A percentile compares a stretch with the other conserved stretches of the same genome.
These are phyloP conservation scores for Coemansia linderi DNA, from an alignment of 371 early-diverging fungal species.

Conservation along the genomic window DNA sequence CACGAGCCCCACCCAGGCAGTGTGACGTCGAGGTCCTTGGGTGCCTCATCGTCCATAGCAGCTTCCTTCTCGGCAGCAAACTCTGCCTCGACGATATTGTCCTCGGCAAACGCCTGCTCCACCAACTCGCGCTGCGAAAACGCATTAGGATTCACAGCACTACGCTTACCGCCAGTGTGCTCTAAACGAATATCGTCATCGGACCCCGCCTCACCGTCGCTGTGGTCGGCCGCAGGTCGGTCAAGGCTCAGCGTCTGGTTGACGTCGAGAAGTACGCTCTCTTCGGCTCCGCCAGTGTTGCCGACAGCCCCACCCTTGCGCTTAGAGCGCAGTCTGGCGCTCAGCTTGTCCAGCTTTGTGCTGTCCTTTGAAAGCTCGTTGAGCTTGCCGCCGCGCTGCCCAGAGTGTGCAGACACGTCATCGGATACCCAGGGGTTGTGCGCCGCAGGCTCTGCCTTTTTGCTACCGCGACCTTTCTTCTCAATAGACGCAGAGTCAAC, in stretches of 20 bases:
- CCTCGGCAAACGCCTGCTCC: conserved; percentile 90
- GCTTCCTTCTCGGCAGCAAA: conserved; percentile 84
- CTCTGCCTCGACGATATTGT: conserved; percentile 76
- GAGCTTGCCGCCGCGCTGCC: conserved; percentile 57
- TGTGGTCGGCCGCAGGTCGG: conserved; percentile 24
- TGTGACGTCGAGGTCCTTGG: conserved; percentile 77
- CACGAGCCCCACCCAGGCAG: conserved; percentile 96
- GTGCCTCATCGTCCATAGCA: conserved; percentile 68
- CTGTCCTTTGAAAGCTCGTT: conserved; percentile 62
- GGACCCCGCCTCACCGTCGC: conserved; percentile 22
- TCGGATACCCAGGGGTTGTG: conserved; percentile 69
- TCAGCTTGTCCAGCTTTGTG: conserved; percentile 62
- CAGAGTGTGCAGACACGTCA: conserved; percentile 55
- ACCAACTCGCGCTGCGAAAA: conserved; percentile 86
- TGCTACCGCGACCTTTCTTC: conserved; percentile 22
- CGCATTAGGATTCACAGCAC: conserved; percentile 43
- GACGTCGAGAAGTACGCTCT: conserved; percentile 41
- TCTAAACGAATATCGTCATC: conserved; percentile 43
- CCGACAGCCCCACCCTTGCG: conserved; percentile 18
- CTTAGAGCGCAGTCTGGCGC: conserved; percentile 57
- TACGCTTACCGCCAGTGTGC: conserved; percentile 47
- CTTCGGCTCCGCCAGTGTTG: conserved; percentile 18
- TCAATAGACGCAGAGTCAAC: conserved; percentile 47
- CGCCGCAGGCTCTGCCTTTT: conserved; percentile 41
- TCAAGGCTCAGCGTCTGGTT: conserved; percentile 29